phyloP scores from a whole-genome alignment of 78 protist genomes.

The Cavenderia fasciculata region DNA sequence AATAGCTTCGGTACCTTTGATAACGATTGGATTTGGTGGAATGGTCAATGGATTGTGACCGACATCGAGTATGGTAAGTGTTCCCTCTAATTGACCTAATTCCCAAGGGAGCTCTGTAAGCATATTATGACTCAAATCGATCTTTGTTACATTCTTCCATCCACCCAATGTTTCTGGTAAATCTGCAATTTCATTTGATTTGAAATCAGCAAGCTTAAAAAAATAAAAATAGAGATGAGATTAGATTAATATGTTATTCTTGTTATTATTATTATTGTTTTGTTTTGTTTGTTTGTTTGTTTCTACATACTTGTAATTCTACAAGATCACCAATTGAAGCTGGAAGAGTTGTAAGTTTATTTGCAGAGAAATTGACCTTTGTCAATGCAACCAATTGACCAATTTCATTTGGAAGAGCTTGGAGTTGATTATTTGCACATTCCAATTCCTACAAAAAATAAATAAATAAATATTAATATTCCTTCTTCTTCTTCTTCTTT shows the following conservation, averaged over 20 bases:
- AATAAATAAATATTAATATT: neutral
- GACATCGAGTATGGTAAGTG: conserved; percentile 70
- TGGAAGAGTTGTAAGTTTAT: conserved; percentile 68
- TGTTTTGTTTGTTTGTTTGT: neutral
- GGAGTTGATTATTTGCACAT: conserved; percentile 61
- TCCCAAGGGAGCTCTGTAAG: conserved; percentile 86
- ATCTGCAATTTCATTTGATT: conserved; percentile 75
- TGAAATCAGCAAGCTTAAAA: neutral
- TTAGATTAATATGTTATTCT: too few relatives aligned
- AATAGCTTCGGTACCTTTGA: conserved; percentile 80
- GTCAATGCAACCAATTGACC: conserved; percentile 54
- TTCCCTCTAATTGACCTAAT: conserved; percentile 60
- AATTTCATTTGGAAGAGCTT: conserved; percentile 42
- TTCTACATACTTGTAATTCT: conserved; percentile 29
- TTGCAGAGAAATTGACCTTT: conserved; percentile 76
- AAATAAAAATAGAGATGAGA: too few relatives aligned
- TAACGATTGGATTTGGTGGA: conserved; percentile 85
- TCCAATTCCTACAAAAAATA: conserved; percentile 49
- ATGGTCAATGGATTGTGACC: conserved; percentile 82
- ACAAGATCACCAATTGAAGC: conserved; percentile 37
- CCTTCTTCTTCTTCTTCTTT: too few relatives aligned
- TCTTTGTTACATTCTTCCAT: conserved; percentile 44
- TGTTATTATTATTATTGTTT: too few relatives aligned
- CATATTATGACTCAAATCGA: conserved; percentile 81
- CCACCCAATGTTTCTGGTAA: conserved; percentile 66